Base-by-base conservation (phyloP, 2,329 filamentous ascomycete species). In the Phyllosticta citriasiana region DNA sequence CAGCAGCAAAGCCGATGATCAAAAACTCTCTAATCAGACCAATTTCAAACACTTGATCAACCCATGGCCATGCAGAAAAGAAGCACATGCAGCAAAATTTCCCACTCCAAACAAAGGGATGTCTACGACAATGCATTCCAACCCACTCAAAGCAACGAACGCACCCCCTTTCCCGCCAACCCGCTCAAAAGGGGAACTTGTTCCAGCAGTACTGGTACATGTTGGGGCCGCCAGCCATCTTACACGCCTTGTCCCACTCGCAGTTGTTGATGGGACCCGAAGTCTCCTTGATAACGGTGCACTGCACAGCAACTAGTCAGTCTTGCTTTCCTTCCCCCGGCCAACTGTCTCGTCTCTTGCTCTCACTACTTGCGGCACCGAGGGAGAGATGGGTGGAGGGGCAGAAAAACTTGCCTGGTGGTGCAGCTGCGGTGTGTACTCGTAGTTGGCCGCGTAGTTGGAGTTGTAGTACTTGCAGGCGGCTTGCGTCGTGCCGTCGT, bases 181-280 rank as follows among this genome's bases (percentile, higher is more conserved):
- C 4, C 24, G 26, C 40, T 47, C 10, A 40, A 14, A 35, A 26
- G 2, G 55, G 55, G 33, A 57, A 57, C 55, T 50, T 51, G 22
- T 57, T 57, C 33, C 24, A 57, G 55, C 55, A 57, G 33, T 57
- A 51, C 55, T 57, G 55, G 22, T 26, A 51, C 55, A 57, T 57
- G 22, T 57, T 50, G 5, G 55, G 55, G 4, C 55, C 55, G n/a
- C 55, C 55, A 12, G 55, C 55, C 7, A 25, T 16, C 33, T 57
- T 57, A 30, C 55, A 57, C 12, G 55, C 55, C 4, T 51, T 24
- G 10, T 57, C 55, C 55, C 55, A 57, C 55, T 57, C 26, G 55
- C 55, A 57, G 30, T 57, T 57, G 55, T 57, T 6, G 22, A 57
- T 16, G 10, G 50, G 24, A 7, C 16, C 55, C 9, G 33, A 40